Evolutionary conservation across 345 rosid species (phyloP), one percentile per base, ranked within the genome.

Genomic region (Arabidopsis arenosa): DNA sequence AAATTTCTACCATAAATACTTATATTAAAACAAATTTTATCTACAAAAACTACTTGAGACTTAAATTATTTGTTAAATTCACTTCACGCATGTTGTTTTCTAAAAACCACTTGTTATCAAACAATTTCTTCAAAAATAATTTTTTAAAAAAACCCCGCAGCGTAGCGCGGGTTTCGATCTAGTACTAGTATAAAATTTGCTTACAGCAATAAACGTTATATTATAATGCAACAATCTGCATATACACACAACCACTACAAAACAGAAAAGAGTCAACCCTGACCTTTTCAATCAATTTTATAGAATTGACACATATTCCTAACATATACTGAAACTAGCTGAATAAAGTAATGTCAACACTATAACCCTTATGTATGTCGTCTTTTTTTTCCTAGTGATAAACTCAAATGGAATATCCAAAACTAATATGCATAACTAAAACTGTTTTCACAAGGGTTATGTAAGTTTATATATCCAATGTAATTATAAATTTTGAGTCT

Each of bases 241-340:
- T 71, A 48, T 77, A 32, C 21, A 77, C 62, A 77, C 76, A 78
- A 65, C 17, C 69, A 52, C 69, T 72, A 78, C 11, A 58, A 33
- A 59, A 58, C 73, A 72, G 56, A 72, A 51, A 64, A 71, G 48
- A 71, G 72, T 77, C 72, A 66, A 77, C 66, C 43, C 48, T 76
- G 39, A 52, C 56, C 56, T 68, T 76, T 56, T 14, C 4, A 49
- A 40, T 39, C 54, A 40, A 9, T 49, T 60, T 48, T 32, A 39
- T 40, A 36, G 59, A 41, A 37, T 37, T 48, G 72, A 77, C 67
- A 77, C 80, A 77, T 18, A 47, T 57, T 70, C 40, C 80, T 28
- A 77, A 39, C 76, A 47, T 30, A 30, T 64, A 69, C 14, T 33
- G 63, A 54, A 70, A 70, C 51, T 76, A 21, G 26, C 33, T 62